phyloP scores from a whole-genome alignment of 495 filamentous ascomycete species.

The Penicillium coffeae region DNA sequence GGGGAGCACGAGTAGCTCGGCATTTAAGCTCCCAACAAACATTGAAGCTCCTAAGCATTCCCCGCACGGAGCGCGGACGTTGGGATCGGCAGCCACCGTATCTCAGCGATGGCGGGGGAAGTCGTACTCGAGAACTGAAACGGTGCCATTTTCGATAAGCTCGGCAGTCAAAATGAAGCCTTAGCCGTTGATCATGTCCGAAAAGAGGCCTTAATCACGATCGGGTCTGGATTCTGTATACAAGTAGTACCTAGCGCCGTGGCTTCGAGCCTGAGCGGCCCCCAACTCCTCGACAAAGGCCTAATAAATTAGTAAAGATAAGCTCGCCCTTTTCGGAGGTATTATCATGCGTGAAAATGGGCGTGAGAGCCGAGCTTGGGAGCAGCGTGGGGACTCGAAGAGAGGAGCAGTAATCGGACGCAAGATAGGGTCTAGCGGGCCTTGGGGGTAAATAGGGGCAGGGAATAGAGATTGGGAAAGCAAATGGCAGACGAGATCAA shows the following conservation, averaged over 20 bases:
- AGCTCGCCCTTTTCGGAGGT: no score
- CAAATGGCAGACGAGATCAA: no score
- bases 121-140: constrained; percentile 12
- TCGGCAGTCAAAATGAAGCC: background rate
- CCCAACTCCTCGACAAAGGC: background rate
- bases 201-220: background rate
- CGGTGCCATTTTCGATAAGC: constrained; percentile 16
- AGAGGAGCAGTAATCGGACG: no score
- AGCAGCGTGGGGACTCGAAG: no score
- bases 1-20: no score
- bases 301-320: no score
- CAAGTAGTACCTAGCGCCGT: background rate
- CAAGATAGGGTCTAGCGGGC: no score
- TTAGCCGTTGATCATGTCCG: background rate
- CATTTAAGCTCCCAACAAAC: constrained; percentile 1
- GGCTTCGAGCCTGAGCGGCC: background rate
- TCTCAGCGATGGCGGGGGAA: constrained; percentile 5
- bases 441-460: no score
- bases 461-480: background rate
- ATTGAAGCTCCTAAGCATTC: constrained; percentile 3
- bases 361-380: no score
- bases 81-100: constrained; percentile 11
- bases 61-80: constrained; percentile 17
- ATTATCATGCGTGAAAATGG: no score
- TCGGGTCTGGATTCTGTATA: no score